Evolutionary conservation across 2,329 filamentous ascomycete species (phyloP), one percentile per base, ranked within the genome.

Genomic region (Pyricularia pennisetigena): DNA sequence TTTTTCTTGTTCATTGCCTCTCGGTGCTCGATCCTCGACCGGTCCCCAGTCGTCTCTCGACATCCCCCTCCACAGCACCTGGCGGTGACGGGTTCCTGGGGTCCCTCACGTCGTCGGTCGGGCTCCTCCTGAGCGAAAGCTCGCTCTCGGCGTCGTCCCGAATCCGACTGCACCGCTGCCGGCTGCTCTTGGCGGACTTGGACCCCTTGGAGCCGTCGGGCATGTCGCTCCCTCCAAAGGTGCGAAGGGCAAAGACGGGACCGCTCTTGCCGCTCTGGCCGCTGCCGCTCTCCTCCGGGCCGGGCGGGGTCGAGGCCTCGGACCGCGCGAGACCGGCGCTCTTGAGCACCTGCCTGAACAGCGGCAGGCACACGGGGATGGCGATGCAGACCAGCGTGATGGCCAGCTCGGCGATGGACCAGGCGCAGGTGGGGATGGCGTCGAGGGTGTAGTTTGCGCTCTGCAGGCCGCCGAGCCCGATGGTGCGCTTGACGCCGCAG

Each of bases 401-500:
- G 16, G 67, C 69, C 6, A 70, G 66, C 64, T 70, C 69, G 29
- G 69, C 68, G 57, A 70, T 68, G 54, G 69, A 69, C 69, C 69
- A 70, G 66, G 67, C 68, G 68, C 69, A 69, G 61, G 68, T 67
- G 6, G 64, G 64, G 32, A 65, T 65, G 2, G 64, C n/a, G 23
- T 65, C 64, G 64, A 65, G 26, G 3, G 49, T 69, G 57, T 67
- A 67, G 29, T 67, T 62, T 16, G 28, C 26, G 49, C 66, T 62
- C 26, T 57, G 23, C 66, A 67, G 32, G 12, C 66, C 66, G 20
- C 57, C 66, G 4, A 67, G 28, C 1, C 57, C 66, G 57, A 61
- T 41, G 30, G 66, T 67, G 4, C 66, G 66, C 29, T 67, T 70
- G 71, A 78, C 77, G 20, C 76, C 77, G 54, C 76, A 78, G 24